A percentile compares a stretch with the other conserved stretches of the same genome.
These are phyloP conservation scores for Setomelanomma holmii DNA, from an alignment of 2,329 filamentous ascomycete species.

Conservation along the genomic window DNA sequence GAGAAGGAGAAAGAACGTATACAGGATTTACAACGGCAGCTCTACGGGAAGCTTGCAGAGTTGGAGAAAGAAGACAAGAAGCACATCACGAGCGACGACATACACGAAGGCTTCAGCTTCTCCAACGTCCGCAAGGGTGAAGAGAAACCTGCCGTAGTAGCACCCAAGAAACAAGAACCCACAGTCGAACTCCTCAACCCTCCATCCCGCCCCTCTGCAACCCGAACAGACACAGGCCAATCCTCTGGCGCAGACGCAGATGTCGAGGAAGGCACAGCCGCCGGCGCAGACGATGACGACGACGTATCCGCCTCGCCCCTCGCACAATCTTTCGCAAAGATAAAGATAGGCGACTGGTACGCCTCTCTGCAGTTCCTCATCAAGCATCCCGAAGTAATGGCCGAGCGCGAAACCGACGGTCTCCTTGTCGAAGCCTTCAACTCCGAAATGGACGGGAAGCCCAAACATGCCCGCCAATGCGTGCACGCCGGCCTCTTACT, in stretches of 20 bases:
- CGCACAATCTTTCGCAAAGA: conserved; percentile 81
- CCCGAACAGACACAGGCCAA: conserved; percentile 52
- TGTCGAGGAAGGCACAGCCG: conserved; percentile 61
- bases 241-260: conserved; percentile 69
- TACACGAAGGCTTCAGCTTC: conserved; percentile 89
- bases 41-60: conserved; percentile 75
- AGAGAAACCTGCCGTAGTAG: conserved; percentile 27
- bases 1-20: conserved; percentile 80
- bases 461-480: conserved; percentile 81
- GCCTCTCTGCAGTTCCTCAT: conserved; percentile 77
- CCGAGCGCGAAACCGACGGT: conserved; percentile 88
- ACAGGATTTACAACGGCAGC: conserved; percentile 75
- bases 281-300: conserved; percentile 61
- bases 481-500: conserved; percentile 92
- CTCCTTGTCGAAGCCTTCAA: conserved; percentile 92
- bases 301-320: conserved; percentile 77
- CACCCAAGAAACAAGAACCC: conserved; percentile 26
- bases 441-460: conserved; percentile 76
- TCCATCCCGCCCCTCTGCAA: conserved; percentile 47
- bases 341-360: conserved; percentile 77
- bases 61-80: conserved; percentile 83
- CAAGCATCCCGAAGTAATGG: conserved; percentile 78
- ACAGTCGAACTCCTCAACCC: conserved; percentile 79
- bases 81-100: conserved; percentile 93
- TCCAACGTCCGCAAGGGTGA: conserved; percentile 69